Evolutionary conservation across 441 rosid genomes (phyloP), one percentile per base, ranked within the genome.

Genomic region (Adansonia gregorii): DNA sequence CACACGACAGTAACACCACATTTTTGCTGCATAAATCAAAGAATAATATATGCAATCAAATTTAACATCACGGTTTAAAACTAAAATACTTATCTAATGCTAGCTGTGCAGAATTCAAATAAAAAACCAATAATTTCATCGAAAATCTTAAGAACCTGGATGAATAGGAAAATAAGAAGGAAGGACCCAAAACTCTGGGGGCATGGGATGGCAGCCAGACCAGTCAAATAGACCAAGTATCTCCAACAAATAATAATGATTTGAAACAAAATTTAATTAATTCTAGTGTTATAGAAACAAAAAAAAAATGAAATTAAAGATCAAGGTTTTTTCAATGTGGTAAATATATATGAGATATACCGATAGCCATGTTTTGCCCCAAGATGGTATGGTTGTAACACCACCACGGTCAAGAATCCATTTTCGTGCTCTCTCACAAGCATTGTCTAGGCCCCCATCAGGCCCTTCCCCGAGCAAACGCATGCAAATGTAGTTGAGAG

Each of bases 291-390:
- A 0, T 12, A 6, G 2, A 15, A 68, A 12, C 54, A 1, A 48
- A 43, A 35, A 35, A 35, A 24, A 24, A 24, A 24, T 24, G 8
- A 45, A 4, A 8, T 45, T 45, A 0, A 43, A 5, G 8, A 43
- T 8, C 7, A 43, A 7, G 15, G 27, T 43, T 43, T 43, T 24
- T 24, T 24, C 27, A 24, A 24, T 24, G 27, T 24, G 1, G 27
- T 24, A 24, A 24, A 24, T 24, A 24, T 24, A 24, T 24, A 24
- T 24, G 27, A 8, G 3, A 8, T 2, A 2, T 70, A 86, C 89
- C 65, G 92, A 83, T 48, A 90, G 88, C 92, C 93, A 90, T 5
- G 83, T 87, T 70, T 90, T 90, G 4, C 92, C 93, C 93, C 93
- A 90, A 49, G 92, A 90, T 1, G 92, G 83, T 46, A 85, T 81